phyloP scores from a whole-genome alignment of 1,139 yeast species.

The Scheffersomyces quercinus region DNA sequence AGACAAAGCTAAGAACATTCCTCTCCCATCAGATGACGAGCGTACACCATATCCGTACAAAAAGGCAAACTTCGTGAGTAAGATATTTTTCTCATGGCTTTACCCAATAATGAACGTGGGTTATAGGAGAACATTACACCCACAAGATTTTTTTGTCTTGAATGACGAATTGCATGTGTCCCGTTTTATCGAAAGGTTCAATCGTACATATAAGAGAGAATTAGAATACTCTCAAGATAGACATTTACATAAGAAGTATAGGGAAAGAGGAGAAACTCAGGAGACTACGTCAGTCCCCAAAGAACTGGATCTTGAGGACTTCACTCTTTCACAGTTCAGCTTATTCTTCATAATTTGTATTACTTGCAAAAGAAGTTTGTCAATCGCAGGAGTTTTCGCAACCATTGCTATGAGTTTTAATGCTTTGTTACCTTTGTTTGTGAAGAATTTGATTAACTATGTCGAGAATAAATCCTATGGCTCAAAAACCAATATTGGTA shows the following conservation, averaged over 20 bases:
- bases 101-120: constrained; percentile 60
- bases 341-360: not conserved
- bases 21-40: constrained; percentile 53
- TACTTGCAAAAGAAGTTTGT: not conserved
- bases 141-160: constrained; percentile 60
- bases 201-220: constrained; percentile 35
- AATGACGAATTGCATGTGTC: constrained; percentile 56
- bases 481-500: constrained; percentile 17
- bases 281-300: constrained; percentile 16
- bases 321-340: constrained; percentile 12
- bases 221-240: constrained; percentile 24
- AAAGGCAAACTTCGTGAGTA: constrained; percentile 30
- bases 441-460: constrained; percentile 37
- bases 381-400: not conserved
- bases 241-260: constrained; percentile 15
- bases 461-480: constrained; percentile 31
- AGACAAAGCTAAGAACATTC: constrained; percentile 38
- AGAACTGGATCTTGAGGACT: constrained; percentile 27
- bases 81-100: constrained; percentile 57
- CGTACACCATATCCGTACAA: constrained; percentile 42
- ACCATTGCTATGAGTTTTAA: constrained; percentile 60
- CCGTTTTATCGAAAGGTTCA: constrained; percentile 29
- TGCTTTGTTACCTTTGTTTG: constrained; percentile 50
- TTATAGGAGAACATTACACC: constrained; percentile 63
- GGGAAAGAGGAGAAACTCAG: constrained; percentile 20